Base-by-base conservation (phyloP, 768 basidiomycete species). In the Lactarius sanguifluus region DNA sequence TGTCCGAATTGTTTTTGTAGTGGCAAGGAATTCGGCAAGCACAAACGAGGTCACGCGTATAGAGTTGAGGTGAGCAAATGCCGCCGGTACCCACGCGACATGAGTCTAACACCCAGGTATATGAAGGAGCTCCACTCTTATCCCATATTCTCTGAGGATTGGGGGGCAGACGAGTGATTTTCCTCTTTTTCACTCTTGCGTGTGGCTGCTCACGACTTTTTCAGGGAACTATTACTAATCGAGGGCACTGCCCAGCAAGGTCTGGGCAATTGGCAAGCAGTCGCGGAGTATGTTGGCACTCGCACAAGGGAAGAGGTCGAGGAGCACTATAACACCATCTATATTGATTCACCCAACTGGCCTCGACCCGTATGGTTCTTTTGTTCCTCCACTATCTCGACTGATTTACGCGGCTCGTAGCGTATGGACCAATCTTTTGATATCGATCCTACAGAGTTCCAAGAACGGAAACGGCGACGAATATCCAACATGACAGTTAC, bases 91-190 rank as follows among this genome's bases (percentile, higher is more conserved):
- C 10, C 40, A 36, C 41, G 9, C 32, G 12, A 52, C 30, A 59
- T 32, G 64, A 62, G 34, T 69, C 72, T 73, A 38, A 41, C 50
- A 18, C 60, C 28, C 28, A 23, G 38, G 57, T 10, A 47, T 25
- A 20, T 60, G 13, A 74, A 96, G 95, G 96, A 97, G 79, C 84
- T 96, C 72, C 94, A 97, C 75, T 94, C 96, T 9, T 93, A 96
- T 77, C 97, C 96, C 3, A 97, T 99, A 73, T 96, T 97, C 72
- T 83, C 88, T 9, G 87, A 90, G 64, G 94, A 96, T 75, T 98
- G 96, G 97, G 96, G 95, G 45, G 96, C 96, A 10, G 96, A 98
- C 76, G 96, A 99, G 93, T 94, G 72, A 77, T 88, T 80, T 5
- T 30, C 38, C 3, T 43, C 64, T 52, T 43, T 57, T 40, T 38